These are phyloP conservation scores for Hanseniaspora mollemarum DNA, from an alignment of 805 yeast species.

Conservation along the genomic window DNA sequence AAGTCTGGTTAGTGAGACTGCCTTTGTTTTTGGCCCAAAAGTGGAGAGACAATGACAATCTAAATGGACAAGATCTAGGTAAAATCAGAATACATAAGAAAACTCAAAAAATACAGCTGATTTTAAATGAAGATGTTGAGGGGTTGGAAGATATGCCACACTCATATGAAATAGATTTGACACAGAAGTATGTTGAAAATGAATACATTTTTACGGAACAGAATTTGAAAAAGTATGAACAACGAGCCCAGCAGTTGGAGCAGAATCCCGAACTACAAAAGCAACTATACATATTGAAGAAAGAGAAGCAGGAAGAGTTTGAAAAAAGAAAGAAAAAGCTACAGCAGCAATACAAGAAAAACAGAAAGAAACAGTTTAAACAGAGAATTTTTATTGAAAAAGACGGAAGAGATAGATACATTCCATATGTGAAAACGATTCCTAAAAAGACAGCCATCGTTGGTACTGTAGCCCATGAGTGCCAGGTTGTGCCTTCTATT, in stretches of 20 bases:
- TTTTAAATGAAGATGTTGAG: conserved; percentile 37
- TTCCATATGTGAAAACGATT: conserved; percentile 78
- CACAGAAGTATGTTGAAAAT: conserved; percentile 70
- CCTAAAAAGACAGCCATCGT: conserved; percentile 76
- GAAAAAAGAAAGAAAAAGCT: conserved; percentile 28
- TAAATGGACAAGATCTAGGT: conserved; percentile 69
- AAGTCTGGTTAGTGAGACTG: conserved; percentile 84
- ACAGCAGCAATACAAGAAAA: conserved; percentile 32
- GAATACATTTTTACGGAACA: conserved; percentile 82
- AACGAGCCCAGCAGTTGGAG: conserved; percentile 29
- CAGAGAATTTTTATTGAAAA: conserved; percentile 32
- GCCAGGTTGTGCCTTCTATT: conserved; percentile 72
- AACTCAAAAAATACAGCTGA: conserved; percentile 41
- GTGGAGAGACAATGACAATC: conserved; percentile 55
- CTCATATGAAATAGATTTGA: conserved; percentile 67
- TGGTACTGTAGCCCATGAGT: conserved; percentile 87
- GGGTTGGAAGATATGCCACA: conserved; percentile 56
- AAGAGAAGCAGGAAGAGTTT: conserved; percentile 29
- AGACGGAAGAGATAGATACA: conserved; percentile 38
- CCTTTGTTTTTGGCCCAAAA: conserved; percentile 76
- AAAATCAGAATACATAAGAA: conserved; percentile 61
- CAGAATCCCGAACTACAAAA: conserved; percentile 32
- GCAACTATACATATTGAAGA: conserved; percentile 28
- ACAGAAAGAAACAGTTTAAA: conserved; percentile 28
- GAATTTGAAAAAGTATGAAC: conserved; percentile 50